Base-by-base conservation (phyloP, 495 filamentous ascomycete genomes). In the Penicillium flavigenum region DNA sequence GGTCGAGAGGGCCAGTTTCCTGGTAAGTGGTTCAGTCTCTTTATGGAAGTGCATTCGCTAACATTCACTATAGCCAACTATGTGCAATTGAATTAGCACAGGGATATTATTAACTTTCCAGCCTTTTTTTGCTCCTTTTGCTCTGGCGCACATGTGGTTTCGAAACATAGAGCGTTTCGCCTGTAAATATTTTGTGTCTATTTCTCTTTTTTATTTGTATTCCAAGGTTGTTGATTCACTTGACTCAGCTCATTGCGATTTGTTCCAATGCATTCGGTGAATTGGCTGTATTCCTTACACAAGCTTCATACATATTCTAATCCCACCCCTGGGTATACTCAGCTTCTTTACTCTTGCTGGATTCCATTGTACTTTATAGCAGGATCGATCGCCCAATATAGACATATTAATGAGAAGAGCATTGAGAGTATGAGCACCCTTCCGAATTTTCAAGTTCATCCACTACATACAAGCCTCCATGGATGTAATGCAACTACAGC, bases 1-100 rank as follows among this genome's bases (percentile, higher is more conserved):
- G 92, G 89, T 20, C 83, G 85, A 70, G 78, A 88, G 63, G 94
- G 94, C 39, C 94, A 98, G 72, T 98, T 98, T 72, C 94, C 94
- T 62, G 94, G 94, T 92, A 82, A 74, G 84, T 81, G 56, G 56
- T 57, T 22, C 20, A 1, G 14, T 42, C 27, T 32, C 43, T 24
- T 26, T 29, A 31, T 1, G n/a, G 27, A 44, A 6, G 29, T 14
- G 11, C 31, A 14, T 32, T n/a, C 38, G 51, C 63, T 58, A 31
- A 65, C 52, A 44, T 57, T 17, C 26, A 53, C 12, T 54, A 24
- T 45, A 79, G 74, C 69, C 52, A 79, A 79, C 61, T 79, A 79
- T 53, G 76, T 79, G 50, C 69, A 75, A 62, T 59, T 79, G 50
- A 72, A 75, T 63, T 78, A 78, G 58, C 52, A 51, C 52, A 17